phyloP scores from a whole-genome alignment of 192 early-diverging fungal species.

The Spinellus fusiger region DNA sequence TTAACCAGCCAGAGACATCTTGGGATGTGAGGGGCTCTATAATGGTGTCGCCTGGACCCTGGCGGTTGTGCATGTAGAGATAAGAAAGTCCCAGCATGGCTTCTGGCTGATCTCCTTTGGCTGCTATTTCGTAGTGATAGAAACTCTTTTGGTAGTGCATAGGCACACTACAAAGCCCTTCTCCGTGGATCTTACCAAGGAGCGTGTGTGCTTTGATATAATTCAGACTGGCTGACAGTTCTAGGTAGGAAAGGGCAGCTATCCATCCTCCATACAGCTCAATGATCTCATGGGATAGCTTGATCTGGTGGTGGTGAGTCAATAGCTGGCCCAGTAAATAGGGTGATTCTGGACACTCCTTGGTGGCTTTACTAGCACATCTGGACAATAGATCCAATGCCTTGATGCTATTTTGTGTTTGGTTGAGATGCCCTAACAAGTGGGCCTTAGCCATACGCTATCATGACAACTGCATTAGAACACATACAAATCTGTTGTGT shows the following conservation, averaged over 20 bases:
- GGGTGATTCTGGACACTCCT: conserved; percentile 69
- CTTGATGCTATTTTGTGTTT: conserved; percentile 60
- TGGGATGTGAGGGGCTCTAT: background rate
- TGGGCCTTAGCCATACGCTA: conserved; percentile 76
- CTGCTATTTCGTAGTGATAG: conserved; percentile 6
- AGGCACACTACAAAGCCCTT: conserved; percentile 36
- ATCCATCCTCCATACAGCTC: conserved; percentile 56
- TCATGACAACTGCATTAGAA: background rate
- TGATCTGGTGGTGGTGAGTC: conserved; percentile 36
- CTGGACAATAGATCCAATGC: conserved; percentile 77
- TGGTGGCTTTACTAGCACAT: conserved; percentile 63
- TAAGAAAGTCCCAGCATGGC: conserved; percentile 1
- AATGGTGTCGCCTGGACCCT: background rate
- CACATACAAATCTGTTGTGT: background rate
- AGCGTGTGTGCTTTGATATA: conserved; percentile 65
- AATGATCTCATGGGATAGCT: conserved; percentile 42
- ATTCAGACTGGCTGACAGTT: conserved; percentile 68
- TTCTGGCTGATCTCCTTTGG: background rate
- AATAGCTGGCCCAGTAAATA: conserved; percentile 77
- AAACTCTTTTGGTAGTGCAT: background rate
- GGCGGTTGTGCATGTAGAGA: background rate
- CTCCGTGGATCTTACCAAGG: conserved; percentile 78
- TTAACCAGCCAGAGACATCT: conserved; percentile 8
- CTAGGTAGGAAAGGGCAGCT: conserved; percentile 67
- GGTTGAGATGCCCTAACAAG: conserved; percentile 66